Conservation (phyloP, 306 rosid species). For the Acacia acuminata region DNA sequence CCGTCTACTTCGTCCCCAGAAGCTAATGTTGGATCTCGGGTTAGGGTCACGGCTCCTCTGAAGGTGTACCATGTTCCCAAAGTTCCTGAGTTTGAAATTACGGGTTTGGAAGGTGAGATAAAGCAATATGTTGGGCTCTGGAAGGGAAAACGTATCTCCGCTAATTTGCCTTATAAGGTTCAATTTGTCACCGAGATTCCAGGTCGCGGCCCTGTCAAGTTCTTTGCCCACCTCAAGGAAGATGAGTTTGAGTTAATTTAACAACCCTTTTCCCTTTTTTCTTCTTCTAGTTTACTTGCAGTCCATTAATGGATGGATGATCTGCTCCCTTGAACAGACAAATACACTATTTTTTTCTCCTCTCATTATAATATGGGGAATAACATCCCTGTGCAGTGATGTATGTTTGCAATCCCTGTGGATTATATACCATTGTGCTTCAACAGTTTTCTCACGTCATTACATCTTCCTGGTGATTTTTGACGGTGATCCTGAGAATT, state of each 20-base stretch:
- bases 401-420: slow-evolving; percentile 14
- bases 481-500: neutral
- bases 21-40: slow-evolving; percentile 63
- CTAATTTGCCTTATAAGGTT: slow-evolving; percentile 84
- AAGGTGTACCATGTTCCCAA: slow-evolving; percentile 88
- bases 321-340: neutral
- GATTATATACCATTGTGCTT: neutral
- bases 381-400: slow-evolving; percentile 13
- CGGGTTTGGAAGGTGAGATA: slow-evolving; percentile 75
- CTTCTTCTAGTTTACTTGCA: neutral
- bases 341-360: neutral
- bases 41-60: slow-evolving; percentile 77
- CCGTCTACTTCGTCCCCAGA: slow-evolving; percentile 31
- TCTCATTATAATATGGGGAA: slow-evolving; percentile 3
- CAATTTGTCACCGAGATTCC: slow-evolving; percentile 61
- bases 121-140: slow-evolving; percentile 83
- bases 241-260: slow-evolving; percentile 80
- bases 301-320: slow-evolving; percentile 1
- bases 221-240: slow-evolving; percentile 87
- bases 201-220: slow-evolving; percentile 83
- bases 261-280: neutral
- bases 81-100: slow-evolving; percentile 66
- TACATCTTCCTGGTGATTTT: neutral
- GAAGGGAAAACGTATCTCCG: slow-evolving; percentile 89
- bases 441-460: neutral